Percentiles rank a stretch among this genome's conserved stretches.
These are phyloP conservation scores for Rhizopus delemar DNA, from an alignment of 371 early-diverging fungal species.

Conservation along the genomic window DNA sequence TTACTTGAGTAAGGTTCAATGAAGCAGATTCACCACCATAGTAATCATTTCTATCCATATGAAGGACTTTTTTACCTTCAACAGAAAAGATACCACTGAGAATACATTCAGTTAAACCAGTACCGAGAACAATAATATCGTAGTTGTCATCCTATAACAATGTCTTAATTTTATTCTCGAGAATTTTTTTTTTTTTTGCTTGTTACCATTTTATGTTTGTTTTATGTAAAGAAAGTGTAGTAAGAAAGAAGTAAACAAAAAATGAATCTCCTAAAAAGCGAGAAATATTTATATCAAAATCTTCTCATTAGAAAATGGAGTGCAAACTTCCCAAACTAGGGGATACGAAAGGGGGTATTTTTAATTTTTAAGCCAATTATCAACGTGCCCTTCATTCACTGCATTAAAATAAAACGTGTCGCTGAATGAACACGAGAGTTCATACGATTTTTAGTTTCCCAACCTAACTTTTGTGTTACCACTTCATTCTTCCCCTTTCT, in stretches of 20 bases:
- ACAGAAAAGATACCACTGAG: slow-evolving; percentile 97
- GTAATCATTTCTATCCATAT: slow-evolving; percentile 98
- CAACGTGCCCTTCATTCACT: slow-evolving; percentile 17
- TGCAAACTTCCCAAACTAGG: slow-evolving; percentile 25
- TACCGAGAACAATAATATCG: slow-evolving; percentile 97
- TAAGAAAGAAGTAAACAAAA: slow-evolving; percentile 15
- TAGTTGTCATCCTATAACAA: slow-evolving; percentile 78
- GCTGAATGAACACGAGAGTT: slow-evolving; percentile 18
- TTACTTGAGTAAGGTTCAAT: slow-evolving; percentile 90
- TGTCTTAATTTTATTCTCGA: background rate
- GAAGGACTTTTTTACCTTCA: slow-evolving; percentile 97
- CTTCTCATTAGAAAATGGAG: background rate
- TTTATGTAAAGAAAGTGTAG: slow-evolving; percentile 4
- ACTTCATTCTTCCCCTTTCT: background rate
- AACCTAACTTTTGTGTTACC: background rate
- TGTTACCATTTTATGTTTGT: slow-evolving; percentile 25
- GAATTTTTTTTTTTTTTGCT: background rate
- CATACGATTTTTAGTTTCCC: slow-evolving; percentile 17
- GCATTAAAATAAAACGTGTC: slow-evolving; percentile 17
- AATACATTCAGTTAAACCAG: slow-evolving; percentile 99
- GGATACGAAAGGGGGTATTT: slow-evolving; percentile 12
- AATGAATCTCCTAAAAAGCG: background rate
- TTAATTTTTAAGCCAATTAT: slow-evolving; percentile 23
- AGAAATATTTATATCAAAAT: slow-evolving; percentile 7
- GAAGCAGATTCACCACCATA: slow-evolving; percentile 98